A percentile compares a stretch with the other conserved stretches of the same genome.
These are phyloP conservation scores for Claviceps capensis DNA, from an alignment of 2,329 filamentous ascomycete species.

Conservation along the genomic window DNA sequence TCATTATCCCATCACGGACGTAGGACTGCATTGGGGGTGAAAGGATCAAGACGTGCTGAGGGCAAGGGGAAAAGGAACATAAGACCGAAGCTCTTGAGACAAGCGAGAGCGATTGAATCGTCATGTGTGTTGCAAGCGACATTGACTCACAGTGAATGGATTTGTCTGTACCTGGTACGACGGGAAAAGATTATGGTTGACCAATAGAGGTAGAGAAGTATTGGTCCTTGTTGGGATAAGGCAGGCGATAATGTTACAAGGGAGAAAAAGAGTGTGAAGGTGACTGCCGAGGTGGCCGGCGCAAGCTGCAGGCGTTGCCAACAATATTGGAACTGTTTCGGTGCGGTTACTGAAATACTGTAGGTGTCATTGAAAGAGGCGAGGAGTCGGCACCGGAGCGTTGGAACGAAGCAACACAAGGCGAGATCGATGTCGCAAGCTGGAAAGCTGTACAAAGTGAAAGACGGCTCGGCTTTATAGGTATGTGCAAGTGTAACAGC, in stretches of 20 bases:
- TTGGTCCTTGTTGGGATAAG: constrained; percentile 5
- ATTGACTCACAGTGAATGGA: constrained; percentile 20
- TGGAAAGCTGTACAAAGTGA: constrained; percentile 5
- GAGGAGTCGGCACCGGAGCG: constrained; percentile 21
- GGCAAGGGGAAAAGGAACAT: neutral
- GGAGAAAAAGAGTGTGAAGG: constrained; percentile 8
- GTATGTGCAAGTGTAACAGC: constrained; percentile 9
- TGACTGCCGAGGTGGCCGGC: constrained; percentile 19
- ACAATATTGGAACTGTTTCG: constrained; percentile 21
- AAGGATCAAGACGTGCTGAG: too few species aligned
- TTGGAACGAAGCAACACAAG: constrained; percentile 19
- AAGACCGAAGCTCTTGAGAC: constrained; percentile 4
- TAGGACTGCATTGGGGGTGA: neutral
- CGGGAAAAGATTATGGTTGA: constrained; percentile 4
- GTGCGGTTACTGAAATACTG: constrained; percentile 13
- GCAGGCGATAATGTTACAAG: constrained; percentile 8
- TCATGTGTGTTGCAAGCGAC: constrained; percentile 14
- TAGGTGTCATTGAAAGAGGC: constrained; percentile 16
- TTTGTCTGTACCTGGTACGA: constrained; percentile 18
- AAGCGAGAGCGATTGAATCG: constrained; percentile 5
- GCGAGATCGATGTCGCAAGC: constrained; percentile 16
- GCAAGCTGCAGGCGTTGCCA: constrained; percentile 20
- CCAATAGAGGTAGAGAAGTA: constrained; percentile 1
- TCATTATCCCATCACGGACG: neutral
- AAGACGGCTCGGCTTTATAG: constrained; percentile 6